phyloP scores from a whole-genome alignment of 116 monocot genomes.

The Phalaenopsis hybrid region DNA sequence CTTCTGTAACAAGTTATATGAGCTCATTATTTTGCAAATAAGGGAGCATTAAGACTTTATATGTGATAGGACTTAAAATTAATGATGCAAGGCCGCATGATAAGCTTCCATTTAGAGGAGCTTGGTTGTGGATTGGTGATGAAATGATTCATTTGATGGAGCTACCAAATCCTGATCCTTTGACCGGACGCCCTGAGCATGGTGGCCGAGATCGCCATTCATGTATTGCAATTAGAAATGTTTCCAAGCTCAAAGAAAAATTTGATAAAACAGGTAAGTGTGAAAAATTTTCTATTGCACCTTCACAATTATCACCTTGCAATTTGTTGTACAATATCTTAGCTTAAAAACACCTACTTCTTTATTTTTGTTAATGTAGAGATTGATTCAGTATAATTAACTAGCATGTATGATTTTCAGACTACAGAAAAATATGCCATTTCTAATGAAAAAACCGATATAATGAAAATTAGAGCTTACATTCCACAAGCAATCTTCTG shows the following conservation, averaged over 20 bases:
- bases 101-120: conserved; percentile 97
- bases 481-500: too few species aligned
- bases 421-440: not conserved
- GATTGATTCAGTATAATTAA: not conserved
- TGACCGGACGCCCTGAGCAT: conserved; percentile 98
- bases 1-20: not conserved
- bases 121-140: conserved; percentile 96
- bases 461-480: too few species aligned
- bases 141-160: conserved; percentile 99
- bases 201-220: conserved; percentile 95
- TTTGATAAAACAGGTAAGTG: conserved; percentile 79
- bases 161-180: conserved; percentile 97
- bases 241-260: conserved; percentile 72
- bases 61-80: conserved; percentile 62
- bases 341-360: not conserved
- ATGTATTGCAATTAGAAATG: conserved; percentile 85
- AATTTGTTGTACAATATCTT: not conserved
- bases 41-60: not conserved
- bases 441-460: conserved; percentile 32
- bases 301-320: not conserved
- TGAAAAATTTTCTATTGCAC: not conserved
- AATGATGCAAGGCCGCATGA: conserved; percentile 82
- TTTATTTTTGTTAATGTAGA: not conserved
- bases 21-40: not conserved
- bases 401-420: not conserved